Conservation (phyloP, 495 filamentous ascomycete species). For the Tuber umbilicatum region DNA sequence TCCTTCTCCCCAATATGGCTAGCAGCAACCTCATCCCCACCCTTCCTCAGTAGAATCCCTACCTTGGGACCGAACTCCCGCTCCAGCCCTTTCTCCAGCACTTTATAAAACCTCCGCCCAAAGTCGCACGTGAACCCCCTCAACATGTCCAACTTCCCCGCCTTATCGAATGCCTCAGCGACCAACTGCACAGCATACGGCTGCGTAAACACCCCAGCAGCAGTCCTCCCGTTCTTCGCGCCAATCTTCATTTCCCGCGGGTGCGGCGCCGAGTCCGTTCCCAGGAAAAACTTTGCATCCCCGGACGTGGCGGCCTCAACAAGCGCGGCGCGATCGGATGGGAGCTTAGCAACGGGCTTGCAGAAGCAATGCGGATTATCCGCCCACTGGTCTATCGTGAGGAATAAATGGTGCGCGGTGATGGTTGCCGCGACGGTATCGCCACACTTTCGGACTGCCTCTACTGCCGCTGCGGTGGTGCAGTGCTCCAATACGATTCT, state of each 20-base stretch:
- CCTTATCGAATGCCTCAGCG: conserved; percentile 38
- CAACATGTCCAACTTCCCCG: conserved; percentile 56
- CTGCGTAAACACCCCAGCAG: conserved; percentile 86
- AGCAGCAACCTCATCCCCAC: conserved; percentile 45
- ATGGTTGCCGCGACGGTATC: conserved; percentile 67
- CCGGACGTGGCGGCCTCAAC: conserved; percentile 61
- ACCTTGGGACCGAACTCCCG: conserved; percentile 46
- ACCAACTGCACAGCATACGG: conserved; percentile 63
- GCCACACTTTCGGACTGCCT: conserved; percentile 67
- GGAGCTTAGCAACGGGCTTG: conserved; percentile 72
- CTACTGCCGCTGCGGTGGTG: conserved; percentile 73
- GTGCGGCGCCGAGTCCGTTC: conserved; percentile 70
- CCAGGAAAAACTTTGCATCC: conserved; percentile 76
- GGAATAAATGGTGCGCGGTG: conserved; percentile 71
- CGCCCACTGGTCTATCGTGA: conserved; percentile 69
- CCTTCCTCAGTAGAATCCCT: conserved; percentile 58
- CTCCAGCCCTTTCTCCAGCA: conserved; percentile 41
- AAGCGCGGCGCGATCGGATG: conserved; percentile 68
- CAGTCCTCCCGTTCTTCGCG: conserved; percentile 54
- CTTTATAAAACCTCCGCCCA: conserved; percentile 68
- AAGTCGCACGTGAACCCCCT: conserved; percentile 68
- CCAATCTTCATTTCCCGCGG: conserved; percentile 64
- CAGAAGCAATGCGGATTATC: conserved; percentile 77
- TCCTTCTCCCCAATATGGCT: conserved; percentile 43
- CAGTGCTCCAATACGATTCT: conserved; percentile 77